phyloP scores from a whole-genome alignment of 2,329 filamentous ascomycete species.

The Colletotrichum australisinense region DNA sequence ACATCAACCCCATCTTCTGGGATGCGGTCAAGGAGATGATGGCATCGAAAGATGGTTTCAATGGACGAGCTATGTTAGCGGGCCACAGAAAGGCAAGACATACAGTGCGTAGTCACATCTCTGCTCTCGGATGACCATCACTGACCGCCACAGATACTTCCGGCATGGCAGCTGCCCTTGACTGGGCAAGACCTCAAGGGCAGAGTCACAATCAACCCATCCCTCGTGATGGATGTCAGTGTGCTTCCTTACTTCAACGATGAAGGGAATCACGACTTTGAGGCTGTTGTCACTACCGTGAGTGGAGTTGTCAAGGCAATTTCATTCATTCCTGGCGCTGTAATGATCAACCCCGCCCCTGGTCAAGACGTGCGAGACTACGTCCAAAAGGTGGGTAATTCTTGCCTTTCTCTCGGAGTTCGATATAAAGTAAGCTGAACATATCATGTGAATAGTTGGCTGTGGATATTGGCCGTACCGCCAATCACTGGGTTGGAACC shows the following conservation, averaged over 20 bases:
- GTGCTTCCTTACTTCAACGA: not conserved
- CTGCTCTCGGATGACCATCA: not conserved
- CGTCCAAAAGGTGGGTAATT: not conserved
- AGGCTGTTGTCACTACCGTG: not conserved
- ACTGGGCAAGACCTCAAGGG: not conserved
- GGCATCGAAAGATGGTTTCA: not conserved
- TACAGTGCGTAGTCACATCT: not conserved
- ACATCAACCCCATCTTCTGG: conserved; percentile 1
- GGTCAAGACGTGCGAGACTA: not conserved
- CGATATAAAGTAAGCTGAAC: too few species aligned
- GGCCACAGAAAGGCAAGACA: not conserved
- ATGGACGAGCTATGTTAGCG: not conserved
- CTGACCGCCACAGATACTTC: not conserved
- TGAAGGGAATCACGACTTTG: not conserved
- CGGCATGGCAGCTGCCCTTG: not conserved
- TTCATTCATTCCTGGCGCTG: not conserved
- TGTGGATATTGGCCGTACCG: not conserved
- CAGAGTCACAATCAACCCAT: not conserved
- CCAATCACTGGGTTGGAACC: not conserved
- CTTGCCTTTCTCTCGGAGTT: too few species aligned
- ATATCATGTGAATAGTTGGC: not conserved
- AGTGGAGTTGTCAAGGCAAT: not conserved
- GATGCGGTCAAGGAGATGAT: not conserved
- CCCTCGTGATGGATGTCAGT: not conserved
- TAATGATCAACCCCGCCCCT: not conserved